Evolutionary conservation across 1,284 basidiomycete species (phyloP), one percentile per base, ranked within the genome.

Genomic region (Ceratobasidium sp.): DNA sequence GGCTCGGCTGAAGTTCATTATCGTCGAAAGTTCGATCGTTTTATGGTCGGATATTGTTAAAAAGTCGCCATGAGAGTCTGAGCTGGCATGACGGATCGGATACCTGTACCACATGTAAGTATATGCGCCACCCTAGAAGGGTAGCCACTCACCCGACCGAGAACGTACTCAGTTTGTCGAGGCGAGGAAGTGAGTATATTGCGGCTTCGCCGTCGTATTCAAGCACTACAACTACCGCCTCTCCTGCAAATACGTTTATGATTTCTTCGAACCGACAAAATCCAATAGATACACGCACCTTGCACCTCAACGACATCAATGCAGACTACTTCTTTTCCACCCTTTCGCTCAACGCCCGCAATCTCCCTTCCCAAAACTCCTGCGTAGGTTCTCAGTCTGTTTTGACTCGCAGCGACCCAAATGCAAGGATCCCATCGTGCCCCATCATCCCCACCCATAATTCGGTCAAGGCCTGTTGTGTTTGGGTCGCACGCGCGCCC

Each of bases 101-200:
- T 44, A 35, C n/a, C 48, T 77, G 62, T 46, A 46, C 23, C 71
- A 38, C 23, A 48, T 20, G 44, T 77, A n/a, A 62, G 75, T 57
- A 48, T 27, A 57, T 54, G 73, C 50, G 16, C 35, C 33, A 41
- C 33, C 41, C 75, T 38, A 44, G 33, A n/a, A 7, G 65, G 1
- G 33, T 48, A n/a, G 33, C 12, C 12, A 70, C 77, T 82, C 33
- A 76, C 78, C 73, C 60, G 2, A 90, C 83, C 66, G 88, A 84
- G 48, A 90, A 79, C 0, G 87, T 88, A 80, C 90, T 87, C 41
- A 93, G 81, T 55, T 85, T 84, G 80, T 93, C 90, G 35, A 93
- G 86, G 80, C 87, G 86, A 2, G 94, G 94, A 10, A 95, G 85
- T 0, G 93, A 90, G 84, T 94, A 95, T 14, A 91, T 86, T 6